Evolutionary conservation across 1,284 basidiomycete genomes (phyloP).

Genomic region (Rhodotorula glutinis): DNA sequence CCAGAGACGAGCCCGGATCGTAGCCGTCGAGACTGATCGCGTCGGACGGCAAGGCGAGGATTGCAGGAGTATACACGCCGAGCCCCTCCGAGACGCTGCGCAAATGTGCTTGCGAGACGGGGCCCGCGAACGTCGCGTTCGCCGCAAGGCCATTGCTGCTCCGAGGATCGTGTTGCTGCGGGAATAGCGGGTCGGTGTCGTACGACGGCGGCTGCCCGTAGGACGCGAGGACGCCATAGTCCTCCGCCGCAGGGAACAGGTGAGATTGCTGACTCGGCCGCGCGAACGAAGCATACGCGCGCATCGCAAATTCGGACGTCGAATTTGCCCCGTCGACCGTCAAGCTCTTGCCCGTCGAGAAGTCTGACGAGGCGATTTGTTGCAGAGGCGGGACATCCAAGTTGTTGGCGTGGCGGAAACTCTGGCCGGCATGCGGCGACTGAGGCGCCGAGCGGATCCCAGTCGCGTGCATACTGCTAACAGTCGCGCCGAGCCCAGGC

Average conservation of each 20-base stretch:
- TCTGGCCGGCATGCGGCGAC: not conserved
- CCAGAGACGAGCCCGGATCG: too few relatives aligned
- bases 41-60: not conserved
- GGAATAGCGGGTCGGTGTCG: not conserved
- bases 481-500: not conserved
- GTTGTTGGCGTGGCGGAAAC: not conserved
- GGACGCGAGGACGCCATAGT: conserved; percentile 16
- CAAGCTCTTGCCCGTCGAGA: too few relatives aligned
- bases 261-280: not conserved
- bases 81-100: not conserved
- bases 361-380: too few relatives aligned
- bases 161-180: not conserved
- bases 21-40: not conserved
- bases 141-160: not conserved
- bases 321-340: too few relatives aligned
- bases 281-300: not conserved
- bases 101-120: not conserved
- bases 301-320: too few relatives aligned
- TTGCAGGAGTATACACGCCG: not conserved
- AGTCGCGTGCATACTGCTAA: too few relatives aligned
- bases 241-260: conserved; percentile 22
- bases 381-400: not conserved
- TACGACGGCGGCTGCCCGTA: not conserved
- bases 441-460: not conserved
- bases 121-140: not conserved